Percentiles rank a stretch among this genome's conserved stretches.
Conservation (phyloP, 1,139 yeast genomes). For the Blastobotrys buckinghamii region DNA sequence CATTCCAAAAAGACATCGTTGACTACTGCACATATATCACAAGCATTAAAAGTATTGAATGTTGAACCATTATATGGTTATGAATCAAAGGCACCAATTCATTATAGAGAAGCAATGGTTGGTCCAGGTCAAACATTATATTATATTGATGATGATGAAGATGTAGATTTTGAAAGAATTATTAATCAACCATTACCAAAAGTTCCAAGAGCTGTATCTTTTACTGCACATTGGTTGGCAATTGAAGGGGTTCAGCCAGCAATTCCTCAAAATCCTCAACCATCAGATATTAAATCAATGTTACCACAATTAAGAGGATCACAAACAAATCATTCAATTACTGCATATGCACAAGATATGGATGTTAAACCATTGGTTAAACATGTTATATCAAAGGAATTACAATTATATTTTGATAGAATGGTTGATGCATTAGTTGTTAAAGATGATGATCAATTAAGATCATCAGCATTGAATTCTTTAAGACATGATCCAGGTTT, state of each 20-base stretch:
- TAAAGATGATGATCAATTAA: slow-evolving; percentile 50
- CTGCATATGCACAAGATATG: slow-evolving; percentile 44
- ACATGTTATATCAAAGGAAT: slow-evolving; percentile 90
- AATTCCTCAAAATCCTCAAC: slow-evolving; percentile 92
- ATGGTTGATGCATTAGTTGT: slow-evolving; percentile 70
- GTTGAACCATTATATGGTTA: slow-evolving; percentile 59
- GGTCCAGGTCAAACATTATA: slow-evolving; percentile 95
- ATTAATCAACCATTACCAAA: slow-evolving; percentile 93
- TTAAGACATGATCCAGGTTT: slow-evolving; percentile 90
- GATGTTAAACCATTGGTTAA: slow-evolving; percentile 93
- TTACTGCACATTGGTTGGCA: slow-evolving; percentile 98
- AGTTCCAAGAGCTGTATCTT: slow-evolving; percentile 87
- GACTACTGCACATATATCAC: slow-evolving; percentile 73
- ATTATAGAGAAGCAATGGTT: slow-evolving; percentile 74
- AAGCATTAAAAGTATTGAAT: slow-evolving; percentile 78
- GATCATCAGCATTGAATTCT: slow-evolving; percentile 76
- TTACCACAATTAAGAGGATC: slow-evolving; percentile 41
- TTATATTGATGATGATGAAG: slow-evolving; percentile 84
- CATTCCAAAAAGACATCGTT: slow-evolving; percentile 82
- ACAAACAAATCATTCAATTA: slow-evolving; percentile 31
- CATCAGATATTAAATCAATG: slow-evolving; percentile 41
- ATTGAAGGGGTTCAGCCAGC: slow-evolving; percentile 98
- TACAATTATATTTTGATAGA: slow-evolving; percentile 88
- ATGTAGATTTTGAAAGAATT: slow-evolving; percentile 87
- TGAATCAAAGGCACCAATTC: slow-evolving; percentile 46